Conservation (phyloP, 495 filamentous ascomycete genomes). For the Aspergillus cavernicola region DNA sequence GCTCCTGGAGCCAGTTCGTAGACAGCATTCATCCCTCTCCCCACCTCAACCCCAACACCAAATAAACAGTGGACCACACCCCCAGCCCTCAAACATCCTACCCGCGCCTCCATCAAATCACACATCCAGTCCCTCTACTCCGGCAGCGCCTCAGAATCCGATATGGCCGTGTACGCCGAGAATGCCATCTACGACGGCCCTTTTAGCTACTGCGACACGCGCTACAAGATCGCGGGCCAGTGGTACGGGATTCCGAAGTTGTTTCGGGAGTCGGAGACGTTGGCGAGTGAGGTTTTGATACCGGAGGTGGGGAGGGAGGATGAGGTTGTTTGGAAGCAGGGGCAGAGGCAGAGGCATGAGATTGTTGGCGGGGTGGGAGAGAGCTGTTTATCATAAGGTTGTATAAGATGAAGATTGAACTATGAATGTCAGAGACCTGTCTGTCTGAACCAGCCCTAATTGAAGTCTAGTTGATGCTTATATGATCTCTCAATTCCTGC, state of each 20-base stretch:
- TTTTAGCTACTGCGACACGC: constrained; percentile 11
- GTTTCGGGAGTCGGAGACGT: constrained; percentile 2
- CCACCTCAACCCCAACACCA: too few species aligned
- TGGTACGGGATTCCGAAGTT: constrained; percentile 13
- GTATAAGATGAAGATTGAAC: constrained; percentile 7
- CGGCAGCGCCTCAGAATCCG: constrained; percentile 7
- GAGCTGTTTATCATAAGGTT: constrained; percentile 14
- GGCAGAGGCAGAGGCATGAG: constrained; percentile 7
- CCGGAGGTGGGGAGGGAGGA: neutral
- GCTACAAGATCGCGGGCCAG: constrained; percentile 11
- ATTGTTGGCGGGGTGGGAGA: constrained; percentile 1
- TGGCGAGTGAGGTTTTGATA: constrained; percentile 1
- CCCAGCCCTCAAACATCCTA: too few species aligned
- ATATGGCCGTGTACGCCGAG: constrained; percentile 7
- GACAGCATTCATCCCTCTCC: too few species aligned
- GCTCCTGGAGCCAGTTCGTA: too few species aligned
- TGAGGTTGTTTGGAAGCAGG: constrained; percentile 2
- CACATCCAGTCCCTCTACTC: constrained; percentile 3
- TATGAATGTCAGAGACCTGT: constrained; percentile 6
- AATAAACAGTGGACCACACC: too few species aligned
- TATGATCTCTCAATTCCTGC: too few species aligned
- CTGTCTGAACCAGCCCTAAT: too few species aligned
- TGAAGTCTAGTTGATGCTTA: too few species aligned
- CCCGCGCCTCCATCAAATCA: neutral
- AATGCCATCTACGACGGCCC: constrained; percentile 11